Evolutionary conservation across 257 asterid species (phyloP).

Genomic region (Nicotiana noctiflora): DNA sequence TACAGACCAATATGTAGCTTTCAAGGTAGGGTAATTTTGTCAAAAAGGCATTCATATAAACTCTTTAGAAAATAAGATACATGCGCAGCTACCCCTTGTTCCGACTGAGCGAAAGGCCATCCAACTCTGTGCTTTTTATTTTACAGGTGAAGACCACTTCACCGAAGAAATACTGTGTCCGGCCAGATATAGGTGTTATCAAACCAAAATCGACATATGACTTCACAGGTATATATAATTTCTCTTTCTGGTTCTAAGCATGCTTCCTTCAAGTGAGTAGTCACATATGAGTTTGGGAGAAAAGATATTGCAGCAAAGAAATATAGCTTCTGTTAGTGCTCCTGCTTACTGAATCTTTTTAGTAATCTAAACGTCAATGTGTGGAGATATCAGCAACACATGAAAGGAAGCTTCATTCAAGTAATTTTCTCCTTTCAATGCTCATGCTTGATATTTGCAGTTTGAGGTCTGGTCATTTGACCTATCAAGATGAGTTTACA

Average conservation of each 20-base stretch:
- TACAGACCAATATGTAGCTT: slow-evolving; percentile 76
- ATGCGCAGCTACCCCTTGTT: neutral
- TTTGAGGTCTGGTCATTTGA: too few relatives aligned
- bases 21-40: slow-evolving; percentile 54
- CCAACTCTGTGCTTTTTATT: slow-evolving; percentile 6
- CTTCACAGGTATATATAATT: slow-evolving; percentile 48
- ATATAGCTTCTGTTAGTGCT: neutral
- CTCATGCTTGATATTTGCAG: too few relatives aligned
- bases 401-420: too few relatives aligned
- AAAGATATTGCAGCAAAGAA: neutral
- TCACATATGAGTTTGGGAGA: neutral
- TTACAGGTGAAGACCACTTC: slow-evolving; percentile 90
- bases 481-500: too few relatives aligned
- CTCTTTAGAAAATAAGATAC: neutral
- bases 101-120: neutral
- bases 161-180: slow-evolving; percentile 84
- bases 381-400: neutral
- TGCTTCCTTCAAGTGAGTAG: neutral
- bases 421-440: too few relatives aligned
- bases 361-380: neutral
- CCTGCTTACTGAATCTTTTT: neutral
- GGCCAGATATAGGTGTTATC: slow-evolving; percentile 80
- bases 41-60: neutral
- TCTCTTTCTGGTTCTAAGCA: slow-evolving; percentile 6
- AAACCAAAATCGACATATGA: slow-evolving; percentile 67